Percentiles rank a stretch among this genome's conserved stretches.
These are phyloP conservation scores for Ilex asprella DNA, from an alignment of 257 asterid genomes.

Conservation along the genomic window DNA sequence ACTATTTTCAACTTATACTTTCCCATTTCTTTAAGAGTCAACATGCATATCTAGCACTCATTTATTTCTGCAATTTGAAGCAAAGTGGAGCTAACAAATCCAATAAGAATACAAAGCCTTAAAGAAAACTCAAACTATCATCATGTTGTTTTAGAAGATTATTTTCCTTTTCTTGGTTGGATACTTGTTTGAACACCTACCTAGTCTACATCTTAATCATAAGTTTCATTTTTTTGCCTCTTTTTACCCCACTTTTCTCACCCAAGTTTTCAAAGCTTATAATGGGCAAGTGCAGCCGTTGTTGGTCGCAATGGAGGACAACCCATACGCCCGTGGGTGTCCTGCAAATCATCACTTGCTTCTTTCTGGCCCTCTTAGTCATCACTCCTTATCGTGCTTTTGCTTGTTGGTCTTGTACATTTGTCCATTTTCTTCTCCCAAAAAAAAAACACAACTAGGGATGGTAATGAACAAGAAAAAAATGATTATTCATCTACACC, in stretches of 20 bases:
- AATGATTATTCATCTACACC: too few relatives aligned
- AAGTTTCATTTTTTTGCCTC: conserved; percentile 7
- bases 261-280: conserved; percentile 28
- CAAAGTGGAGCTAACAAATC: conserved; percentile 7
- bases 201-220: conserved; percentile 22
- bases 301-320: conserved; percentile 23
- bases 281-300: conserved; percentile 22
- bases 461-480: too few relatives aligned
- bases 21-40: too few relatives aligned
- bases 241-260: conserved; percentile 13
- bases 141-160: conserved; percentile 25
- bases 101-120: conserved; percentile 1
- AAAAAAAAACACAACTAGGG: too few relatives aligned
- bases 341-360: conserved; percentile 17
- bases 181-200: conserved; percentile 11
- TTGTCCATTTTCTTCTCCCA: too few relatives aligned
- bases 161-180: conserved; percentile 8
- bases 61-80: neutral
- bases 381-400: neutral
- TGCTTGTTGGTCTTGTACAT: neutral
- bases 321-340: conserved; percentile 6
- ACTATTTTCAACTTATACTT: too few relatives aligned
- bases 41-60: neutral
- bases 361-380: conserved; percentile 11
- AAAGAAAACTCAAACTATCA: conserved; percentile 16